Evolutionary conservation across 768 basidiomycete genomes (phyloP).

Genomic region (Lentinula raphanica): DNA sequence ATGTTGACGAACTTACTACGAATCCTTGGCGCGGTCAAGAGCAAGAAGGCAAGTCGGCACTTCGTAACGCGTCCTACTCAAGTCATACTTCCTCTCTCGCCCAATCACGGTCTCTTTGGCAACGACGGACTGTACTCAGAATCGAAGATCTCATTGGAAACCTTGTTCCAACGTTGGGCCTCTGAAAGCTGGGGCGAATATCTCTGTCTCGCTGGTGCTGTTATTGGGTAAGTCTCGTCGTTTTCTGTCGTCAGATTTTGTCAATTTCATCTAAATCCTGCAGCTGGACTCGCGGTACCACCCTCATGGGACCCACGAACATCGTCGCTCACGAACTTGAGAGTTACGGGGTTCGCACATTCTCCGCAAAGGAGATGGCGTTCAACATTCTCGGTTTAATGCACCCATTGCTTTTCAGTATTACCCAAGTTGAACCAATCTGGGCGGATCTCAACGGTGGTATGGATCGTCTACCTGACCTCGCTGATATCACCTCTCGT

Average conservation of each 20-base stretch:
- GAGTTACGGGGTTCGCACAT: constrained; percentile 89
- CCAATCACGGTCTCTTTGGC: constrained; percentile 96
- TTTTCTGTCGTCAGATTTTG: neutral
- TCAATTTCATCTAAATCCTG: constrained; percentile 9
- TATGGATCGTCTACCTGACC: constrained; percentile 94
- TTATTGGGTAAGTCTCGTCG: constrained; percentile 72
- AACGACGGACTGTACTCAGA: constrained; percentile 98
- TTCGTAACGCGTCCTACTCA: constrained; percentile 98
- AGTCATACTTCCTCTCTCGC: constrained; percentile 95
- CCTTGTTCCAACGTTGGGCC: constrained; percentile 95
- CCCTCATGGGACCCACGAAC: constrained; percentile 93
- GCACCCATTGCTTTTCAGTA: constrained; percentile 98
- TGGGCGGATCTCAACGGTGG: constrained; percentile 99
- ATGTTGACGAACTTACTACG: constrained; percentile 98
- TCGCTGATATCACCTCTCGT: constrained; percentile 85
- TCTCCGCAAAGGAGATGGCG: constrained; percentile 99
- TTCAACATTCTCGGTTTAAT: constrained; percentile 99
- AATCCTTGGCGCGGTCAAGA: constrained; percentile 94
- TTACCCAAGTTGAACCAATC: constrained; percentile 98
- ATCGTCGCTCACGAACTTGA: constrained; percentile 93
- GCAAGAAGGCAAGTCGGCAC: constrained; percentile 93
- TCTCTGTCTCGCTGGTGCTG: constrained; percentile 94
- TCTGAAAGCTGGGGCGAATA: constrained; percentile 99
- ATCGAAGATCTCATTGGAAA: constrained; percentile 97
- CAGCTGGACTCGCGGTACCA: constrained; percentile 97